Base-by-base conservation (phyloP, 208 protist genomes). In the Leishmania arabica region DNA sequence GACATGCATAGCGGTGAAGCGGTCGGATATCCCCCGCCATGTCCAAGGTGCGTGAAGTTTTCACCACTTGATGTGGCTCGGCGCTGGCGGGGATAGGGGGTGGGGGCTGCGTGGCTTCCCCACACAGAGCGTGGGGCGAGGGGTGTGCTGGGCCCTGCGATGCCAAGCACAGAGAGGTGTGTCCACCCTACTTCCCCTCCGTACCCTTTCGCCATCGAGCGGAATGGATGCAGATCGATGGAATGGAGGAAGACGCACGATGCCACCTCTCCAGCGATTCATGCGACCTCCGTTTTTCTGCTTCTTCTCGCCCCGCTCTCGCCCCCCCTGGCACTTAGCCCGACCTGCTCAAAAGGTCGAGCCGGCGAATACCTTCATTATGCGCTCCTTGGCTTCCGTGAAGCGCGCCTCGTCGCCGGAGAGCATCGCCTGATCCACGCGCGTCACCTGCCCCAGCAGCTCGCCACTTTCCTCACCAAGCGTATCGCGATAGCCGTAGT, bases 351-450 rank as follows among this genome's bases (percentile, higher is more conserved):
- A 79, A 47, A 56, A 88, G 47, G 42, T 31, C 13, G 71, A 74
- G 49, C 47, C 71, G 9, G 77, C 40, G 65, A 97, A 91, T 17
- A 83, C 83, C 19, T 86, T 64, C 68, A 89, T 87, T 37, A 97
- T 60, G 40, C 77, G 72, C 77, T 84, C 64, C 76, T 91, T 91
- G 8, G 94, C 92, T 37, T 86, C 81, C 40, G 91, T 87, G 79
- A 96, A 96, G 3, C 65, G 60, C 19, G 83, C 71, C 56, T 96
- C 89, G 73, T 93, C 84, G 9, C 91, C 94, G 0, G 87, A 92
- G 13, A 95, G 79, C 87, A 95, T 87, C 53, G 93, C 92, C 47
- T 90, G 77, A 71, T 96, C 94, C 81, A 97, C 89, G 6, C 81
- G 19, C 83, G 87, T 73, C 2, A 81, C 85, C 53, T 94, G 86